Conservation (phyloP, 257 asterid genomes). For the Scutellaria barbata region DNA sequence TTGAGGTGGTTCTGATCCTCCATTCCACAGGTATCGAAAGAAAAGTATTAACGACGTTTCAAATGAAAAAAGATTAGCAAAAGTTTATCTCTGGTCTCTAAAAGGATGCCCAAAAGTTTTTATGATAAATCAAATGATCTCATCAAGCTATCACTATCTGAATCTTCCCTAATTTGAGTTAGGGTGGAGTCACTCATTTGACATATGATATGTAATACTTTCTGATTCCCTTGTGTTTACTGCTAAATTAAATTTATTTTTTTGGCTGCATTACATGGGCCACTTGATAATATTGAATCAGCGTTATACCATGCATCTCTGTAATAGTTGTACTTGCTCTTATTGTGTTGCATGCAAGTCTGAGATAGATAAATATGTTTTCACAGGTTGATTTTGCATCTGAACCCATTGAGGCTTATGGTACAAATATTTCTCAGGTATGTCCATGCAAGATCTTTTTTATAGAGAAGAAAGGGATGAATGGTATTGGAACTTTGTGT, state of each 20-base stretch:
- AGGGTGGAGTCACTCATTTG: constrained; percentile 5
- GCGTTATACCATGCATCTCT: constrained; percentile 27
- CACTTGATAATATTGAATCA: constrained; percentile 3
- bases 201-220: background rate
- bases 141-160: constrained; percentile 21
- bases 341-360: constrained; percentile 30
- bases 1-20: background rate
- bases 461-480: constrained; percentile 22
- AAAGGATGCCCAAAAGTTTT: background rate
- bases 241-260: background rate
- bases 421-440: constrained; percentile 89
- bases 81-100: background rate
- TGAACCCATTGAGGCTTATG: constrained; percentile 75
- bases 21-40: background rate
- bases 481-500: background rate
- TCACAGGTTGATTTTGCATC: constrained; percentile 88
- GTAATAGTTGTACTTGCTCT: constrained; percentile 14
- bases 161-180: background rate
- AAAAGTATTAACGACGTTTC: background rate
- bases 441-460: constrained; percentile 12
- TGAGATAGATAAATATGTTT: constrained; percentile 33
- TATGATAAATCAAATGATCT: background rate
- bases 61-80: background rate
- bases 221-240: background rate
- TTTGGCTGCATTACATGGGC: constrained; percentile 9